Evolutionary conservation across 768 basidiomycete genomes (phyloP), one percentile per base, ranked within the genome.

Genomic region (Boletus vinaceobasis): DNA sequence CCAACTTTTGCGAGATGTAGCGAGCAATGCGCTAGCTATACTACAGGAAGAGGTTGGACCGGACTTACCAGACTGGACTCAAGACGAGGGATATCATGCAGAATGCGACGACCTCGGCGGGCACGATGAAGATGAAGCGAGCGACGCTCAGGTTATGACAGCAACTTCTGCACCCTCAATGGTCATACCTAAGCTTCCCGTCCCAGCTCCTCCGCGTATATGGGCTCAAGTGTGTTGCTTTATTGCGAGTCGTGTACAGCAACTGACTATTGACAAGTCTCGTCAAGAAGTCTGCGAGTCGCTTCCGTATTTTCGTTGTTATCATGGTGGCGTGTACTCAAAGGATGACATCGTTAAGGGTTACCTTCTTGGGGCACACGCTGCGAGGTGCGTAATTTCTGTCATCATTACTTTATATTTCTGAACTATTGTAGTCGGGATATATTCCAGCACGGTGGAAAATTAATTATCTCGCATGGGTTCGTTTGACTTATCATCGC

Each of bases 241-340:
- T 48, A 11, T 40, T 48, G 40, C 29, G n/a, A 42, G 15, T 26
- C 2, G 37, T 40, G 11, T 32, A 45, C 29, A 14, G 27, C n/a
- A 13, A 14, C 51, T 60, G 14, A 57, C 48, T 15, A 13, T 58
- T 42, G 19, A 29, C 47, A 50, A 91, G 89, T 87, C 88, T 26
- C 82, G 90, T 39, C 89, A 91, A 71, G 90, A 92, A 71, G 78
- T 93, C 2, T 92, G 90, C 72, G 90, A 93, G 68, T 80, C 85
- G 5, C 82, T 86, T 45, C 82, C 85, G 21, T 85, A 83, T 61
- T 81, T 81, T 62, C 71, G 75, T 31, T 85, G 81, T 58, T 93
- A 89, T 65, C 90, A 93, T 68, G 74, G 88, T 11, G 90, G 90
- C 8, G 90, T 93, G 6, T 92, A 92, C 66, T 81, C 78, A 48